A percentile compares a stretch with the other conserved stretches of the same genome.
Conservation (phyloP, 768 basidiomycete genomes). For the Phanerochaete sordida region DNA sequence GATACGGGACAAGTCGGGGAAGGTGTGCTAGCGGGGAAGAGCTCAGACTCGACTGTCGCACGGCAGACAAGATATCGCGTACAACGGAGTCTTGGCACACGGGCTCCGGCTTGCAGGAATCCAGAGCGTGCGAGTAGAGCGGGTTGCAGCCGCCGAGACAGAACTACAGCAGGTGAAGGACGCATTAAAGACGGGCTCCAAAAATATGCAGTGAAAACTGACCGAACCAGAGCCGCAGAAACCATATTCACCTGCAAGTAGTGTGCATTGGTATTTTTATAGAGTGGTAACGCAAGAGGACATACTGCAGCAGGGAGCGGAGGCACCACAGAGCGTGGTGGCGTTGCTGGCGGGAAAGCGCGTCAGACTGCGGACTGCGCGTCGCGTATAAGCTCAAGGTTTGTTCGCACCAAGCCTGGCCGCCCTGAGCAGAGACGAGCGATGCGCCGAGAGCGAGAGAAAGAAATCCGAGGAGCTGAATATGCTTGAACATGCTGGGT, state of each 20-base stretch:
- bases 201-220: neutral
- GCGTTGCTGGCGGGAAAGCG: conserved; percentile 29
- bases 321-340: conserved; percentile 33
- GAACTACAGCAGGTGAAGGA: too few relatives aligned
- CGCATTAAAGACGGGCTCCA: neutral
- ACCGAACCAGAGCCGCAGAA: conserved; percentile 47
- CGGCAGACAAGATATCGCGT: conserved; percentile 20
- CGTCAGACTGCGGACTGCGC: neutral
- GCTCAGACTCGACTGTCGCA: neutral
- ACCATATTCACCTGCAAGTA: conserved; percentile 44
- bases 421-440: conserved; percentile 18
- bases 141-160: conserved; percentile 90
- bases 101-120: conserved; percentile 70
- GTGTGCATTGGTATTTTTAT: neutral
- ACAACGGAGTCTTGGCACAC: conserved; percentile 64
- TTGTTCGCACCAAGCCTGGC: conserved; percentile 19
- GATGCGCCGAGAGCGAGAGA: conserved; percentile 9
- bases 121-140: conserved; percentile 55
- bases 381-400: neutral
- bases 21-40: conserved; percentile 44
- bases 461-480: conserved; percentile 5
- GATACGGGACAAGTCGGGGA: conserved; percentile 63
- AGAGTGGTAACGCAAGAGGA: conserved; percentile 17
- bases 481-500: neutral
- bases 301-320: conserved; percentile 45